Evolutionary conservation across 371 early-diverging fungal genomes (phyloP), one percentile per base, ranked within the genome.

Genomic region (Catenaria anguillulae): DNA sequence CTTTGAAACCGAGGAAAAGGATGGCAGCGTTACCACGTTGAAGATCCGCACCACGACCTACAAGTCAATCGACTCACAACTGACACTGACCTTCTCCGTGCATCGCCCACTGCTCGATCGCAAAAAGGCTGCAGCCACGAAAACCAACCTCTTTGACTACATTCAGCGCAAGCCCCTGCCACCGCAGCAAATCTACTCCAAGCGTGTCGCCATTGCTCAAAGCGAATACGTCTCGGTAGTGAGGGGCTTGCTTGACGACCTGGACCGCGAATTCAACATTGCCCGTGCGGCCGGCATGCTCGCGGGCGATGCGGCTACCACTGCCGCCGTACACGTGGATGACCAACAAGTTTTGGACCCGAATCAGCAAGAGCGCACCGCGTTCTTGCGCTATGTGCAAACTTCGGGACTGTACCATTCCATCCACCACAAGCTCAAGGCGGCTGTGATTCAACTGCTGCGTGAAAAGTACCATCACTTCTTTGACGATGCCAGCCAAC

Each of bases 51-150:
- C 35, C 19, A 71, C 67, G 62, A 35, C 73, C 17, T 78, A 72
- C 64, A 72, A 70, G 58, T 56, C 55, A 0, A 24, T 74, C 4
- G 75, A 71, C 17, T 61, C 77, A 0, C 67, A 63, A 45, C 31
- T 79, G 8, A 65, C 65, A 3, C 24, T 77, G 19, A 68, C 71
- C 60, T 42, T 76, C 21, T 23, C 65, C n/a, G 63, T 79, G 33
- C 69, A 72, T 40, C 71, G 70, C 52, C 75, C 76, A 1, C 62
- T 79, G 8, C 65, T 79, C 10, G 71, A 75, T 56, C 76, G 75
- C 56, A 73, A 75, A 66, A 71, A 73, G 63, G 61, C 77, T 19
- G 15, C 29, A 15, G 29, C 23, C 2, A 13, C 15, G 2, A 10
- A 29, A 13, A 26, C 29, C 15, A 15, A 8, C 29, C 24, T 50